These are phyloP conservation scores for Kwoniella dejecticola DNA, from an alignment of 768 basidiomycete species.

Conservation along the genomic window DNA sequence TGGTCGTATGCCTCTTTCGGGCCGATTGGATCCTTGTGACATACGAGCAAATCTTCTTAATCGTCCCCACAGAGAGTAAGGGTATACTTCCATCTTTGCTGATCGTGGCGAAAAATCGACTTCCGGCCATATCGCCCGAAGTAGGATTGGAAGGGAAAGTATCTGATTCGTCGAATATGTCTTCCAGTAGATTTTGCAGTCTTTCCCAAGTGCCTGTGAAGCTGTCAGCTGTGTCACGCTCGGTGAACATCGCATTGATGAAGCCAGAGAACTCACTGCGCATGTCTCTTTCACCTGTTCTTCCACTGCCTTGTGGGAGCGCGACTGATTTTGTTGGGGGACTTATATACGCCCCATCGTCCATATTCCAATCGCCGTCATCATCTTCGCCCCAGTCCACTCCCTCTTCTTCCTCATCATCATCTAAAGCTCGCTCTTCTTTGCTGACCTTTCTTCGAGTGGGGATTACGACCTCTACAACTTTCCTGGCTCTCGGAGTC, in stretches of 20 bases:
- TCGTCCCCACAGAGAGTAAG: constrained; percentile 63
- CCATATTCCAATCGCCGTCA: constrained; percentile 48
- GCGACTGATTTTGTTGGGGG: neutral
- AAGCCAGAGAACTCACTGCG: constrained; percentile 44
- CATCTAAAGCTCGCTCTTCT: constrained; percentile 13
- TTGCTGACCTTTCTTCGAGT: constrained; percentile 1
- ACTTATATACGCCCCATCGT: constrained; percentile 9
- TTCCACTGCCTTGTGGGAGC: constrained; percentile 32
- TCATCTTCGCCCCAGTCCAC: constrained; percentile 42
- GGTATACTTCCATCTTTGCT: constrained; percentile 56
- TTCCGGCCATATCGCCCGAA: constrained; percentile 60
- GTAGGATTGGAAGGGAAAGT: constrained; percentile 64
- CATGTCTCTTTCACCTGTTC: constrained; percentile 47
- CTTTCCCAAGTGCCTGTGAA: constrained; percentile 61
- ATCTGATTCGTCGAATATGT: constrained; percentile 82
- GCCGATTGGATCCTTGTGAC: constrained; percentile 63
- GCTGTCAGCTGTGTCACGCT: neutral
- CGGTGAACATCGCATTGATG: no score
- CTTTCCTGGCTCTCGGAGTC: constrained; percentile 13
- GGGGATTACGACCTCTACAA: constrained; percentile 21
- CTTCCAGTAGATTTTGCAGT: constrained; percentile 72
- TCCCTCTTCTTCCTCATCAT: constrained; percentile 36
- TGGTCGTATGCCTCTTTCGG: constrained; percentile 61
- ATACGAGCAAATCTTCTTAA: constrained; percentile 30
- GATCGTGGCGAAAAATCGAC: constrained; percentile 34